Evolutionary conservation across 768 basidiomycete species (phyloP).

Genomic region (Serendipita indica): DNA sequence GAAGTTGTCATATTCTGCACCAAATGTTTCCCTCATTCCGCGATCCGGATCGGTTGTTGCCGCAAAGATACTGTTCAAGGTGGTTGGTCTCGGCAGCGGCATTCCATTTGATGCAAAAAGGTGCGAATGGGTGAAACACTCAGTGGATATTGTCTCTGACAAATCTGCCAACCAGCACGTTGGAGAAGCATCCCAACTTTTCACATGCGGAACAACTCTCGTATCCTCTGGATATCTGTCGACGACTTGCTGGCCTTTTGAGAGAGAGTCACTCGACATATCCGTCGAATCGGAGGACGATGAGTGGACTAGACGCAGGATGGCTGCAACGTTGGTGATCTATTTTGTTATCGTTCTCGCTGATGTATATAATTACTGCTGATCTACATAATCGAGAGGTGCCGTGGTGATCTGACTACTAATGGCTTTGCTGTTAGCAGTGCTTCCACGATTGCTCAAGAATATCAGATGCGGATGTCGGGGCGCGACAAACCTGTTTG

Average conservation of each 20-base stretch:
- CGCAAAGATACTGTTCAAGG: conserved; percentile 77
- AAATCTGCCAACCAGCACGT: conserved; percentile 37
- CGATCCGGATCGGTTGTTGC: conserved; percentile 47
- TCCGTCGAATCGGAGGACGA: conserved; percentile 55
- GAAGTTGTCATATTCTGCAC: conserved; percentile 54
- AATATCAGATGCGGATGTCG: background rate
- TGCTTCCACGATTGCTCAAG: background rate
- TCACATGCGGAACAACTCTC: conserved; percentile 77
- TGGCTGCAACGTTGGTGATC: conserved; percentile 38
- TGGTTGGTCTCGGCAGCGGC: conserved; percentile 43
- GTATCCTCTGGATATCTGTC: conserved; percentile 69
- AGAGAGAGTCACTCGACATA: conserved; percentile 66
- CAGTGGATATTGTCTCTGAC: conserved; percentile 4
- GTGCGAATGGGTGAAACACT: conserved; percentile 23
- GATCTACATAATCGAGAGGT: background rate
- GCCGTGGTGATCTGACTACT: background rate
- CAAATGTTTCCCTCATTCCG: conserved; percentile 40
- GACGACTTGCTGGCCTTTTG: conserved; percentile 50
- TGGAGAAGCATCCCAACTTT: conserved; percentile 65
- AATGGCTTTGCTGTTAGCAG: background rate
- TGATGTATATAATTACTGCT: background rate
- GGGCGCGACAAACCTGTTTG: too few species aligned
- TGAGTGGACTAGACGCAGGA: conserved; percentile 73
- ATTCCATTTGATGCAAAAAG: conserved; percentile 36
- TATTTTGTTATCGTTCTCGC: background rate